phyloP scores from a whole-genome alignment of 306 rosid species.

The Vicia villosa region DNA sequence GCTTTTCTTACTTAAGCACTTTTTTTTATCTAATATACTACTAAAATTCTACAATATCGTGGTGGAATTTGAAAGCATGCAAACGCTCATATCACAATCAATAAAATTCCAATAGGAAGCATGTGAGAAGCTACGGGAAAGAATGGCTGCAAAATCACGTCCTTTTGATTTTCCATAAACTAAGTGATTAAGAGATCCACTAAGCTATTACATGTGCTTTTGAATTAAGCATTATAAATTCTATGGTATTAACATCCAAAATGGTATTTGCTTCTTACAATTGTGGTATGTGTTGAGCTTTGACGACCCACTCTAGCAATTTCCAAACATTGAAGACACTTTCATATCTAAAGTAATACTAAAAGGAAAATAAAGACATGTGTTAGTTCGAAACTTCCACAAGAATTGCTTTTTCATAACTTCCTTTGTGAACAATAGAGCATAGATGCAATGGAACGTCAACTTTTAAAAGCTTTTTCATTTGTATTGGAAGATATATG shows the following conservation, averaged over 20 bases:
- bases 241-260: constrained; percentile 15
- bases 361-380: neutral
- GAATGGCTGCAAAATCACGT: neutral
- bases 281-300: neutral
- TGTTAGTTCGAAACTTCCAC: neutral
- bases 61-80: constrained; percentile 12
- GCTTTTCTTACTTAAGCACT: neutral
- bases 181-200: neutral
- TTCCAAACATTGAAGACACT: neutral
- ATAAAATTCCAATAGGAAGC: constrained; percentile 21
- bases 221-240: neutral
- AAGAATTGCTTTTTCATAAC: neutral
- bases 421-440: neutral
- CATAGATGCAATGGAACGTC: neutral
- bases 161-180: neutral
- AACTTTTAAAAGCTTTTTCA: neutral
- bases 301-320: constrained; percentile 12
- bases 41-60: neutral
- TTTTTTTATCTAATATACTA: neutral
- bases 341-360: neutral
- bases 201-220: neutral
- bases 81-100: neutral
- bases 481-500: neutral
- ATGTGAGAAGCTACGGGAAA: constrained; percentile 11
- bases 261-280: constrained; percentile 18